Evolutionary conservation across 345 rosid genomes (phyloP).

Genomic region (Salix purpurea): DNA sequence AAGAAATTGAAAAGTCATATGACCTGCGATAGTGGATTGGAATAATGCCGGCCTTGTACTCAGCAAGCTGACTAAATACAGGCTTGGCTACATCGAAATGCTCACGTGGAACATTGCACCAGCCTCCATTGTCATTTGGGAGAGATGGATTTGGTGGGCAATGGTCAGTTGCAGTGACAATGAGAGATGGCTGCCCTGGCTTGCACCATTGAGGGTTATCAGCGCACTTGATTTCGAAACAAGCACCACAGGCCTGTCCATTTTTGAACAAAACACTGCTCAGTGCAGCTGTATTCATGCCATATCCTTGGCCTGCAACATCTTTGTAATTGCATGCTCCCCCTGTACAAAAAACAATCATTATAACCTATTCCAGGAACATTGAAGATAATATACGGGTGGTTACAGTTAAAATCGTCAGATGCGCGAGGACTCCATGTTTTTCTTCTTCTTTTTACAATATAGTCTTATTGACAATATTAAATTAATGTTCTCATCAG

Average conservation of each 20-base stretch:
- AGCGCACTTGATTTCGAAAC: constrained; percentile 44
- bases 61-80: constrained; percentile 46
- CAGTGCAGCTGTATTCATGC: constrained; percentile 43
- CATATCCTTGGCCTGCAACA: constrained; percentile 38
- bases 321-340: constrained; percentile 58
- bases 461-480: too few species aligned
- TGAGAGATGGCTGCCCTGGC: constrained; percentile 44
- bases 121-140: constrained; percentile 56
- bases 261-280: constrained; percentile 44
- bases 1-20: neutral
- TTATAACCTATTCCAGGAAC: too few species aligned
- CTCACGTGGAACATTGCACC: constrained; percentile 68
- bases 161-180: constrained; percentile 67
- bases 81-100: constrained; percentile 80
- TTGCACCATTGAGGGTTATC: constrained; percentile 48
- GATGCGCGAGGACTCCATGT: too few species aligned
- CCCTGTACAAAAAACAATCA: constrained; percentile 18
- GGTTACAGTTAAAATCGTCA: too few species aligned
- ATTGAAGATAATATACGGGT: too few species aligned
- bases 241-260: constrained; percentile 49
- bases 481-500: too few species aligned
- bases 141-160: constrained; percentile 66
- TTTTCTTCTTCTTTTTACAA: too few species aligned
- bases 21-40: constrained; percentile 68
- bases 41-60: constrained; percentile 52